These are phyloP conservation scores for Naganishia sp. DNA, from an alignment of 1,284 basidiomycete species.

Conservation along the genomic window DNA sequence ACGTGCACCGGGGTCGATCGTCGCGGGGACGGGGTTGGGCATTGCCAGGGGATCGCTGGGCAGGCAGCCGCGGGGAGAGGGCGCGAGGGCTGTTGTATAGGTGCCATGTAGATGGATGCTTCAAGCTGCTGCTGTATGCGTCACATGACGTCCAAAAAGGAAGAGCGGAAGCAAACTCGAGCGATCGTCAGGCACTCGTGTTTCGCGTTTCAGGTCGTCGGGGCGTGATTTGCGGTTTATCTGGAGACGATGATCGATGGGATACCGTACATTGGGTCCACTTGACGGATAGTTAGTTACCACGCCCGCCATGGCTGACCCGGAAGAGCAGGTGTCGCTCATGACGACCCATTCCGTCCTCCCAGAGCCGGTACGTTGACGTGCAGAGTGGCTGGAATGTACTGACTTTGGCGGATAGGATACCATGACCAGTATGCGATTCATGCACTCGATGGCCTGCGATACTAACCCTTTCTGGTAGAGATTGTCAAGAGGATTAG, in stretches of 20 bases:
- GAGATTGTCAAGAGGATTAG: constrained; percentile 72
- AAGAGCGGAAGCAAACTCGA: too few species aligned
- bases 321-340: constrained; percentile 19
- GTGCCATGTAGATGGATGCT: background rate
- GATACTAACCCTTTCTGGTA: constrained; percentile 20
- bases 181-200: too few species aligned
- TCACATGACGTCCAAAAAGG: too few species aligned
- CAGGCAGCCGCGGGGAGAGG: background rate
- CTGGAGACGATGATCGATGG: too few species aligned
- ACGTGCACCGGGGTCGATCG: constrained; percentile 14
- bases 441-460: too few species aligned
- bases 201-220: too few species aligned
- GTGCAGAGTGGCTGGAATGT: background rate
- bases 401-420: constrained; percentile 11
- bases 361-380: constrained; percentile 42
- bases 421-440: constrained; percentile 18
- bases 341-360: constrained; percentile 34
- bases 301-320: constrained; percentile 9
- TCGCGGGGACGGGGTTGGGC: constrained; percentile 13
- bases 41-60: constrained; percentile 19
- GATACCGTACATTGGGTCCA: too few species aligned
- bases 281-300: too few species aligned
- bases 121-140: too few species aligned
- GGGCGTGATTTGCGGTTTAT: too few species aligned
- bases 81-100: constrained; percentile 5